Evolutionary conservation across 2,329 filamentous ascomycete species (phyloP), one percentile per base, ranked within the genome.

Genomic region (Helotiales sp.): DNA sequence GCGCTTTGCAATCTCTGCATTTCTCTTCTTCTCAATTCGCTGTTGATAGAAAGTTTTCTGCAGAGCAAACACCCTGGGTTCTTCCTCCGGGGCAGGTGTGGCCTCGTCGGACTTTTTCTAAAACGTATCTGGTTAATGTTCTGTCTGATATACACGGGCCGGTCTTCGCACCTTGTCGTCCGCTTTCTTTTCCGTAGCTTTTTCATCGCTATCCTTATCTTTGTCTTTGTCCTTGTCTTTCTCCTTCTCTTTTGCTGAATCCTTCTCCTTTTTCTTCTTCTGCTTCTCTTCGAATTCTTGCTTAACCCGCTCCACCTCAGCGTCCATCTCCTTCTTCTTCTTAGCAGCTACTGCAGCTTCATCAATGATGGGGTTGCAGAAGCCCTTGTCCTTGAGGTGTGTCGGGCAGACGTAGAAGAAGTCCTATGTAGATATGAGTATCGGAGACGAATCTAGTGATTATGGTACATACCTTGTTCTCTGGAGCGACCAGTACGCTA

Each of bases 41-140:
- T 93, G 92, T 73, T 95, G 91, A 77, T 93, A 96, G 79, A 99
- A 97, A 28, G 88, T 86, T 91, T 90, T 93, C 76, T 95, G 91
- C 66, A 97, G 83, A 71, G 91, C 87, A 80, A 96, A 99, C 2
- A 97, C 86, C 49, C 95, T 87, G 22, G 93, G 91, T 65, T 91
- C 89, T 68, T 92, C 88, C 68, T 92, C 89, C 28, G 71, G 15
- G 20, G 67, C 20, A 32, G 60, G 58, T 43, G 24, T 49, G 15
- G 55, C 10, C 37, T 67, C 70, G 8, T 75, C 73, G 17, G 70
- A 5, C 11, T 74, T 75, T 47, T 75, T 76, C 75, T 77, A 28
- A 15, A 22, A 15, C 3, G 11, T 58, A 52, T 47, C 72, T 43
- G 67, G 57, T 60, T 24, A 61, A n/a, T 15, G 32, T n/a, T 62